phyloP scores from a whole-genome alignment of 345 rosid genomes.

The Raphanus raphanistrum region DNA sequence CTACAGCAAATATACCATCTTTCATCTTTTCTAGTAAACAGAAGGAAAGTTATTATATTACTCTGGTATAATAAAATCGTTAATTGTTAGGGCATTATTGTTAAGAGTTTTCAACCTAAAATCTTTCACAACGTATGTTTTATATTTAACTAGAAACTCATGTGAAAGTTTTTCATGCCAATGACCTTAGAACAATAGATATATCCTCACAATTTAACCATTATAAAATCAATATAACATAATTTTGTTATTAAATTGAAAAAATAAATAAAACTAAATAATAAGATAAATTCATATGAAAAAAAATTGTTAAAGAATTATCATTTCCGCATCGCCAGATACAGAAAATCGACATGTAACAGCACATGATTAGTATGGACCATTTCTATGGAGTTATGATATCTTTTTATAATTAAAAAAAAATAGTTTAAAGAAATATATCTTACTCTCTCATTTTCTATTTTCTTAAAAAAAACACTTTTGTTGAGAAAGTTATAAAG shows the following conservation, averaged over 20 bases:
- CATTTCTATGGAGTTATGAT: too few species aligned
- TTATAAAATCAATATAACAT: background rate
- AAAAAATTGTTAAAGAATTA: too few species aligned
- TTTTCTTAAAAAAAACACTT: too few species aligned
- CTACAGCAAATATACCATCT: constrained; percentile 23
- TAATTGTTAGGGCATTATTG: background rate
- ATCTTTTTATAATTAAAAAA: too few species aligned
- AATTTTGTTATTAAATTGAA: background rate
- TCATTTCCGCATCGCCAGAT: too few species aligned
- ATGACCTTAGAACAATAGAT: background rate
- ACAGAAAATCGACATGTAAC: too few species aligned
- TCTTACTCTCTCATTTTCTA: too few species aligned
- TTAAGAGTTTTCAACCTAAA: background rate
- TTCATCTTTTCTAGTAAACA: background rate
- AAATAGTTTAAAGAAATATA: too few species aligned
- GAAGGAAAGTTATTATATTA: background rate
- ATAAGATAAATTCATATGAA: background rate
- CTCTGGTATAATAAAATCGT: background rate
- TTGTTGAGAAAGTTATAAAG: too few species aligned
- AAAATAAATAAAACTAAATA: too few species aligned
- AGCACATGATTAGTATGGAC: too few species aligned
- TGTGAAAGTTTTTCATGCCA: background rate
- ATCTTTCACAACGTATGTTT: background rate
- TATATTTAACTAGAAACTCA: background rate
- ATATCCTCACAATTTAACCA: background rate